A percentile compares a stretch with the other conserved stretches of the same genome.
These are phyloP conservation scores for Solanum clarkiae DNA, from an alignment of 257 asterid species.

Conservation along the genomic window DNA sequence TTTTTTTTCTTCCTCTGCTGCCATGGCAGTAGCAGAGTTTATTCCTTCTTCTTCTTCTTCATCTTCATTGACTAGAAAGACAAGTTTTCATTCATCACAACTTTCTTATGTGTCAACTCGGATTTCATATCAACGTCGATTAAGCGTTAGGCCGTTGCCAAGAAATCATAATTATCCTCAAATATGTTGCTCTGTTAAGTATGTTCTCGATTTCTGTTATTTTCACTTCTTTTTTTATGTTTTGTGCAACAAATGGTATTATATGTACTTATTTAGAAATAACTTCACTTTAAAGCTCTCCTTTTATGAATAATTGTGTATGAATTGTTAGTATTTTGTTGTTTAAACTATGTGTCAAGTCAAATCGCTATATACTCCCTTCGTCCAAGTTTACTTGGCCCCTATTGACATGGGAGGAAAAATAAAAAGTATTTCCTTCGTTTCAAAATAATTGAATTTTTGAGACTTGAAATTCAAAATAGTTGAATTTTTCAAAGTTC, in stretches of 20 bases:
- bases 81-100: slow-evolving; percentile 31
- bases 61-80: slow-evolving; percentile 12
- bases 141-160: slow-evolving; percentile 19
- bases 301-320: neutral
- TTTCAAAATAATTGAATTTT: too few species aligned
- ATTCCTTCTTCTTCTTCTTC: slow-evolving; percentile 13
- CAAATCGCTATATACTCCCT: too few species aligned
- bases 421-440: too few species aligned
- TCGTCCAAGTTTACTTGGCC: too few species aligned
- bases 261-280: neutral
- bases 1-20: slow-evolving; percentile 10
- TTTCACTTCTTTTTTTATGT: neutral
- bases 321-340: too few species aligned
- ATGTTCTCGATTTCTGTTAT: neutral
- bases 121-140: slow-evolving; percentile 22
- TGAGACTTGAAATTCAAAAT: too few species aligned
- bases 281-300: neutral
- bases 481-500: too few species aligned
- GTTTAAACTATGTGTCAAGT: too few species aligned
- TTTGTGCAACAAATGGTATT: neutral
- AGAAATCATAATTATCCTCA: slow-evolving; percentile 17
- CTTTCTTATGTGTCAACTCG: slow-evolving; percentile 38
- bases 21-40: slow-evolving; percentile 82
- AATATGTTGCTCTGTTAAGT: slow-evolving; percentile 74
- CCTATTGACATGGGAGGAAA: too few species aligned